phyloP scores from a whole-genome alignment of 257 asterid genomes.

The Lavandula angustifolia region DNA sequence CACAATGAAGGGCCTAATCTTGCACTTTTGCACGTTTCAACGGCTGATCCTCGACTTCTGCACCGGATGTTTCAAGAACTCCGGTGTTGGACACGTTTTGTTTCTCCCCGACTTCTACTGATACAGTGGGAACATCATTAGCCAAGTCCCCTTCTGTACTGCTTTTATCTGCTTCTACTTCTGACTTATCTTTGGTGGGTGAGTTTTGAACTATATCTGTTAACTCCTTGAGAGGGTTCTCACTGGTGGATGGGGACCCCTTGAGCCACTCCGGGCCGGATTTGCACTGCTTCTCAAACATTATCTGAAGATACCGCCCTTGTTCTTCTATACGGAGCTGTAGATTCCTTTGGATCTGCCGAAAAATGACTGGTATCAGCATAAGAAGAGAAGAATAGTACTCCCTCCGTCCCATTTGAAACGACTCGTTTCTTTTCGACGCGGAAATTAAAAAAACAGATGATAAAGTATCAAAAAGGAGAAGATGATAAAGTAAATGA shows the following conservation, averaged over 20 bases:
- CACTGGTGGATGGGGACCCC: conserved; percentile 51
- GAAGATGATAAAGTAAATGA: too few species aligned
- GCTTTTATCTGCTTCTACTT: conserved; percentile 36
- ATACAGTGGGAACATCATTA: conserved; percentile 10
- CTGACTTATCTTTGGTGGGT: conserved; percentile 35
- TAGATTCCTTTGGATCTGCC: conserved; percentile 89
- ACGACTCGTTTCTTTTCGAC: too few species aligned
- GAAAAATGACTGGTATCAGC: conserved; percentile 13
- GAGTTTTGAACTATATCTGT: conserved; percentile 39
- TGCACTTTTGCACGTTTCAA: conserved; percentile 58
- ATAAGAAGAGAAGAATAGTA: neutral
- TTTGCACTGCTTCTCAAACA: conserved; percentile 91
- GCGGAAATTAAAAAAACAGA: too few species aligned
- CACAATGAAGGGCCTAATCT: conserved; percentile 24
- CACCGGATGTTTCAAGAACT: conserved; percentile 33
- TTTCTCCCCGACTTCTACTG: conserved; percentile 40
- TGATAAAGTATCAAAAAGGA: too few species aligned
- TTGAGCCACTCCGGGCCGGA: conserved; percentile 54
- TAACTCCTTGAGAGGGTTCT: conserved; percentile 40
- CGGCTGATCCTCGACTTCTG: conserved; percentile 38
- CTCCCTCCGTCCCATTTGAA: neutral
- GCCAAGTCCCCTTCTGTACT: conserved; percentile 12
- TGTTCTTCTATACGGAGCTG: conserved; percentile 96
- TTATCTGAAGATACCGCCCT: conserved; percentile 75
- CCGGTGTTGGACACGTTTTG: conserved; percentile 36